A percentile compares a stretch with the other conserved stretches of the same genome.
phyloP scores from a whole-genome alignment of 1,284 basidiomycete genomes.

The Rhodotorula sp. region DNA sequence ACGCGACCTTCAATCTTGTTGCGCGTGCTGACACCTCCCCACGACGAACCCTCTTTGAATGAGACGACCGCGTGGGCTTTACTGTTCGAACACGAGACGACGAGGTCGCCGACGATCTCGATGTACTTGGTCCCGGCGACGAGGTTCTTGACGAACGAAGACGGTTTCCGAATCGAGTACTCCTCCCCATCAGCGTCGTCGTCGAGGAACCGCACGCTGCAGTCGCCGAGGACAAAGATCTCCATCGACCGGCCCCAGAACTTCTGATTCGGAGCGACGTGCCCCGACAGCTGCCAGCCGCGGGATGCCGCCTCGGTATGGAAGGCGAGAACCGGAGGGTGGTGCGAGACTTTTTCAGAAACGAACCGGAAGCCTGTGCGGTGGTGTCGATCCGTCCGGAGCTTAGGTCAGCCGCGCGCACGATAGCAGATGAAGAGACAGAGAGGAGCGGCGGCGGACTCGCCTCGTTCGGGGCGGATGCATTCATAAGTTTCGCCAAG shows the following conservation, averaged over 20 bases:
- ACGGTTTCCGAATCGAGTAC: slow-evolving; percentile 59
- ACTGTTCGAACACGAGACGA: slow-evolving; percentile 63
- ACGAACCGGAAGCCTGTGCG: slow-evolving; percentile 61
- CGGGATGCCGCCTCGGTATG: slow-evolving; percentile 60
- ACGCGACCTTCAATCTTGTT: slow-evolving; percentile 70
- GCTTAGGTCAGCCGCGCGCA: slow-evolving; percentile 38
- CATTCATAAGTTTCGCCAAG: slow-evolving; percentile 87
- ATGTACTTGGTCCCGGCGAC: slow-evolving; percentile 88
- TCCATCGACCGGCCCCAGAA: slow-evolving; percentile 66
- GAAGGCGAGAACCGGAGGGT: slow-evolving; percentile 75
- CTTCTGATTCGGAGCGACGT: slow-evolving; percentile 75
- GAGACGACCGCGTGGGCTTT: slow-evolving; percentile 64
- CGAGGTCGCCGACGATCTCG: slow-evolving; percentile 71
- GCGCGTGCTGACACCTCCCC: slow-evolving; percentile 48
- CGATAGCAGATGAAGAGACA: neutral
- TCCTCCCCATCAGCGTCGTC: slow-evolving; percentile 27
- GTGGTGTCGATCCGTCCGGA: no score
- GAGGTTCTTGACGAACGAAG: slow-evolving; percentile 82
- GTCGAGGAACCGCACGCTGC: slow-evolving; percentile 27
- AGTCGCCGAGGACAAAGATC: slow-evolving; percentile 34
- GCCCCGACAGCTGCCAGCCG: slow-evolving; percentile 65
- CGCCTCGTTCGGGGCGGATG: slow-evolving; percentile 55
- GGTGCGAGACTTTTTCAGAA: slow-evolving; percentile 83
- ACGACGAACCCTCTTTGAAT: slow-evolving; percentile 66
- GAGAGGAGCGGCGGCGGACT: neutral